phyloP scores from a whole-genome alignment of 2,329 filamentous ascomycete species.

The Nigrograna mackinnonii region DNA sequence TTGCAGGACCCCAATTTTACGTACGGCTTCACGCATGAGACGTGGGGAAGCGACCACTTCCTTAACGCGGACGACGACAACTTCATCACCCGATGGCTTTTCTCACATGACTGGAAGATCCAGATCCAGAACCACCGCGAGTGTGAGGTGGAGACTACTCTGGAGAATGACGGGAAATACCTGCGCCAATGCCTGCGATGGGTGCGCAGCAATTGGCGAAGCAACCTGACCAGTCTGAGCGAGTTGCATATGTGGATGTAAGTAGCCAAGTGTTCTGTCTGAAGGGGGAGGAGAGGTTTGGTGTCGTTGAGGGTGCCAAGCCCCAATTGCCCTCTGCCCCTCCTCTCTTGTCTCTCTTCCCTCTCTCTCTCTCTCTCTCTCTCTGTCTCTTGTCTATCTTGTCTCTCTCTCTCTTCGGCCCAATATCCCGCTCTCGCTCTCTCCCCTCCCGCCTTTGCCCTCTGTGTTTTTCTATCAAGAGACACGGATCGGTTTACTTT shows the following conservation, averaged over 20 bases:
- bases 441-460: too few relatives aligned
- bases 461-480: too few relatives aligned
- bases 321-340: too few relatives aligned
- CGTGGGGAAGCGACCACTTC: slow-evolving; percentile 70
- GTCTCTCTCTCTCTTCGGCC: too few relatives aligned
- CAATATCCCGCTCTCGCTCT: too few relatives aligned
- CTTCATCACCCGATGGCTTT: slow-evolving; percentile 95
- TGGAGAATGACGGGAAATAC: slow-evolving; percentile 88
- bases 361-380: too few relatives aligned
- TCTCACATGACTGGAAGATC: slow-evolving; percentile 89
- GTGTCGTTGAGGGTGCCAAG: not conserved
- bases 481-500: too few relatives aligned
- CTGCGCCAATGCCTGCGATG: slow-evolving; percentile 91
- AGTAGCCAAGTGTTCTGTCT: slow-evolving; percentile 45
- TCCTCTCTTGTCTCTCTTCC: too few relatives aligned
- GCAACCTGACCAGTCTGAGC: slow-evolving; percentile 87
- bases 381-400: too few relatives aligned
- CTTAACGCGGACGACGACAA: slow-evolving; percentile 98
- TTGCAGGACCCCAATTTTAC: slow-evolving; percentile 84
- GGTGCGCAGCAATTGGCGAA: slow-evolving; percentile 97
- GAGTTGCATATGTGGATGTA: slow-evolving; percentile 87
- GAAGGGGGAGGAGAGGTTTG: not conserved
- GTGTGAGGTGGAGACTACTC: slow-evolving; percentile 82
- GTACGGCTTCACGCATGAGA: slow-evolving; percentile 87
- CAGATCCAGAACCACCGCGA: slow-evolving; percentile 93